Evolutionary conservation across 805 yeast genomes (phyloP).

Genomic region (Henningerozyma blattae): DNA sequence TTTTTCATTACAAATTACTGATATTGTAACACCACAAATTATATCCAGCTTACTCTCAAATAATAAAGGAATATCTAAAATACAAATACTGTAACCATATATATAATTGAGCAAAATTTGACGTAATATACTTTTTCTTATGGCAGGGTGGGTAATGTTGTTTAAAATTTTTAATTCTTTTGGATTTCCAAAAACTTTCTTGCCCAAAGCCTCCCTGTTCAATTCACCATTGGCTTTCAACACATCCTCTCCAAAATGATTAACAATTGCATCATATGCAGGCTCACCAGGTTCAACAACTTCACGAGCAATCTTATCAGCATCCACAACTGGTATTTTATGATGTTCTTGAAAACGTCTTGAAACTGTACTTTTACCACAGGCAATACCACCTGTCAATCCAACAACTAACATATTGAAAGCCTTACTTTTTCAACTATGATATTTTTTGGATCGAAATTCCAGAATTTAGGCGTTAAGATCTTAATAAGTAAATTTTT

Average conservation of each 20-base stretch:
- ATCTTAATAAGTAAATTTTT: too few relatives aligned
- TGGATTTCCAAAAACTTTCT: constrained; percentile 60
- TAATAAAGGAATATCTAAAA: constrained; percentile 82
- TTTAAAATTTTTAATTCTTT: constrained; percentile 51
- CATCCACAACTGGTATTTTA: constrained; percentile 61
- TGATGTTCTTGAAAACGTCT: constrained; percentile 38
- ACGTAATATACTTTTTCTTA: constrained; percentile 46
- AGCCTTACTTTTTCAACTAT: not conserved
- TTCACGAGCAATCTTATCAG: constrained; percentile 79
- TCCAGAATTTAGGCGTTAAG: not conserved
- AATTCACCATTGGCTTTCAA: constrained; percentile 28
- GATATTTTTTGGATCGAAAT: not conserved
- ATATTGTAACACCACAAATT: constrained; percentile 59
- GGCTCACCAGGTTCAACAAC: constrained; percentile 71
- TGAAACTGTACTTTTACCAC: constrained; percentile 94
- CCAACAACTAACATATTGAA: constrained; percentile 79
- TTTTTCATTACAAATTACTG: constrained; percentile 49
- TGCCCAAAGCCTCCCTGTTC: constrained; percentile 68
- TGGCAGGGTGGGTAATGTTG: constrained; percentile 78
- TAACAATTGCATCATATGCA: constrained; percentile 57
- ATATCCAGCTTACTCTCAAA: constrained; percentile 67
- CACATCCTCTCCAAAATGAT: constrained; percentile 42
- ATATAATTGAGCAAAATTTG: constrained; percentile 49
- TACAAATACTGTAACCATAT: constrained; percentile 42
- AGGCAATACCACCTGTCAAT: constrained; percentile 94